A percentile compares a stretch with the other conserved stretches of the same genome.
These are phyloP conservation scores for Agroathelia rolfsii DNA, from an alignment of 1,284 basidiomycete species.

Conservation along the genomic window DNA sequence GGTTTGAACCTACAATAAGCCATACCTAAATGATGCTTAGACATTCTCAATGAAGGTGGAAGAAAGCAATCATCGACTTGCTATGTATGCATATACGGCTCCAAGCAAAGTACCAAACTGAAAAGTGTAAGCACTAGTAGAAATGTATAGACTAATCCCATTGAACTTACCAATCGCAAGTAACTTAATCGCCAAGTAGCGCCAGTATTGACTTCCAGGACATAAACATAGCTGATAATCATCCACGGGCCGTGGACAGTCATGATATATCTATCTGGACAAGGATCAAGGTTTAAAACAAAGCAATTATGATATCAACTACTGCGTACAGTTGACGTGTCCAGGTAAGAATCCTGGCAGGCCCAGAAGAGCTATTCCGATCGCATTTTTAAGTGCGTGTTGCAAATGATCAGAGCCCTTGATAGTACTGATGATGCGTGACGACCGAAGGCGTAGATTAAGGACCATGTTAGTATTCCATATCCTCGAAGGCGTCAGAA, in stretches of 20 bases:
- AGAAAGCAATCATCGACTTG: constrained; percentile 19
- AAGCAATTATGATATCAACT: not conserved
- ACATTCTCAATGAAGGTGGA: constrained; percentile 3
- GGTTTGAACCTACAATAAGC: constrained; percentile 30
- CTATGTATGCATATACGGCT: constrained; percentile 35
- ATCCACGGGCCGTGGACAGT: constrained; percentile 37
- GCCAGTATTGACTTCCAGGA: constrained; percentile 41
- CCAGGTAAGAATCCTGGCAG: constrained; percentile 35
- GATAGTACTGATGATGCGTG: constrained; percentile 21
- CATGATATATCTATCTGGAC: too few species aligned
- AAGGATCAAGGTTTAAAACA: too few species aligned
- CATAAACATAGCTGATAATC: constrained; percentile 41
- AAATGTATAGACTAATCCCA: too few species aligned
- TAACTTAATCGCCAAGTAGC: constrained; percentile 40
- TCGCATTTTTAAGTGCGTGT: constrained; percentile 38
- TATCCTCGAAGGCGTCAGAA: too few species aligned
- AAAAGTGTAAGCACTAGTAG: too few species aligned
- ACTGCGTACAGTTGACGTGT: constrained; percentile 23
- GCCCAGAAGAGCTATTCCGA: constrained; percentile 32
- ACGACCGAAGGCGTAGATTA: constrained; percentile 24
- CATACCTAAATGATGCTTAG: constrained; percentile 22
- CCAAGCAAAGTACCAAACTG: constrained; percentile 37
- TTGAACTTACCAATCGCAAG: constrained; percentile 31
- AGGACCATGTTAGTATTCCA: constrained; percentile 28
- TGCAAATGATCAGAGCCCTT: constrained; percentile 32